Percentiles rank a stretch among this genome's conserved stretches.
These are phyloP conservation scores for Colletotrichum cordylinicola DNA, from an alignment of 2,329 filamentous ascomycete genomes.

Conservation along the genomic window DNA sequence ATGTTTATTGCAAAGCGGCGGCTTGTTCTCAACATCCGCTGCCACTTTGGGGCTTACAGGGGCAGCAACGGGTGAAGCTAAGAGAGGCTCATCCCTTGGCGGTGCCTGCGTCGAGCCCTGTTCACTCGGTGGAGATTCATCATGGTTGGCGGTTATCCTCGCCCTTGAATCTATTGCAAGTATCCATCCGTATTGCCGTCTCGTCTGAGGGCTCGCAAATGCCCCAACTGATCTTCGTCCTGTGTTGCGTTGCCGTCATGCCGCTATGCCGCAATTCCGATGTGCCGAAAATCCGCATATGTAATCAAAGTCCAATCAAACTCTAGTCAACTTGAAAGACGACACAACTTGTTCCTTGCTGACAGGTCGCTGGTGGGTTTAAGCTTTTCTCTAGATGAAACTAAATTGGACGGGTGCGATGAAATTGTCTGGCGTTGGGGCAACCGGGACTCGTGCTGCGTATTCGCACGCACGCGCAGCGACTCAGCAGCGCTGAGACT, in stretches of 20 bases:
- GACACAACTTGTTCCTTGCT: background rate
- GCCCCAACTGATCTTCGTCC: background rate
- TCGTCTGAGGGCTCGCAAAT: background rate
- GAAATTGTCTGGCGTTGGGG: background rate
- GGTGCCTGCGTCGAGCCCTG: background rate
- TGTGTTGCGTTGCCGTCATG: background rate
- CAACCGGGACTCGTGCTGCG: background rate
- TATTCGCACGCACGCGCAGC: background rate
- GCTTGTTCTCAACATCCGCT: background rate
- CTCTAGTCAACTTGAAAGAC: background rate
- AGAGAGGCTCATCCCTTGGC: constrained; percentile 17
- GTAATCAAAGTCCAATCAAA: background rate
- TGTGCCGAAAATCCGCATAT: background rate
- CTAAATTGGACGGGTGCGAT: background rate
- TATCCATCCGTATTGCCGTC: background rate
- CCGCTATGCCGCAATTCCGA: background rate
- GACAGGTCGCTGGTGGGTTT: background rate
- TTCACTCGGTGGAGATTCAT: background rate
- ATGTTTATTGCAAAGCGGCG: background rate
- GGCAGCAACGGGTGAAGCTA: background rate
- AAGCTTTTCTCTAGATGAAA: constrained; percentile 2
- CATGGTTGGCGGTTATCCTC: background rate
- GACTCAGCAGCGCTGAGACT: background rate
- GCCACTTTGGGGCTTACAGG: background rate
- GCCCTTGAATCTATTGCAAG: background rate